phyloP scores from a whole-genome alignment of 202 grass and related monocot species.

The Musa balbisiana region DNA sequence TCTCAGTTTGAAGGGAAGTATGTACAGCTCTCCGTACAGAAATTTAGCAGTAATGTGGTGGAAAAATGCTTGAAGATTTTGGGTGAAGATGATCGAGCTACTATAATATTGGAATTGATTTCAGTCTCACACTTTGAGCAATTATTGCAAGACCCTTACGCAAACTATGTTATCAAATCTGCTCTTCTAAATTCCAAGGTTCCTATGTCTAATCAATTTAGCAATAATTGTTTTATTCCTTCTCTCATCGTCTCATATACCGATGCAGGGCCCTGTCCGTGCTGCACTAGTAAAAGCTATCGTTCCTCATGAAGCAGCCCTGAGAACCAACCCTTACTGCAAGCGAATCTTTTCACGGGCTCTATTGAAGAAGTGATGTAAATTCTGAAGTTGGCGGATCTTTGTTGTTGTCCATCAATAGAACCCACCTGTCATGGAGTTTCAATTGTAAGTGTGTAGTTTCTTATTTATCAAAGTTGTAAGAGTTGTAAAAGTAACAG shows the following conservation, averaged over 20 bases:
- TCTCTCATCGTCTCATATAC: neutral
- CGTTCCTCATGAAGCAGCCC: constrained; percentile 49
- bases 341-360: constrained; percentile 65
- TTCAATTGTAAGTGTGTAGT: no score
- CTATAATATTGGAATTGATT: constrained; percentile 58
- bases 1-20: constrained; percentile 65
- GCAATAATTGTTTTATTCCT: neutral
- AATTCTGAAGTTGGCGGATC: neutral
- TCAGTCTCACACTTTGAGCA: constrained; percentile 57
- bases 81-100: constrained; percentile 39
- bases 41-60: constrained; percentile 91
- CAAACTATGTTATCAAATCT: constrained; percentile 72
- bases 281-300: constrained; percentile 53
- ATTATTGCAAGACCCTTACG: constrained; percentile 75
- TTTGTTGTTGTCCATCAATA: neutral
- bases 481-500: no score
- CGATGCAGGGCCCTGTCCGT: constrained; percentile 43
- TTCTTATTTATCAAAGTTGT: no score
- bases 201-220: neutral
- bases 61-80: constrained; percentile 80
- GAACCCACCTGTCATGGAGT: no score
- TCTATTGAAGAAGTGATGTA: constrained; percentile 41
- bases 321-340: constrained; percentile 74
- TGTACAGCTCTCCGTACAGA: constrained; percentile 66
- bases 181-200: constrained; percentile 63